Evolutionary conservation across 2,329 filamentous ascomycete species (phyloP).

Genomic region (Sarocladium brachiariae): DNA sequence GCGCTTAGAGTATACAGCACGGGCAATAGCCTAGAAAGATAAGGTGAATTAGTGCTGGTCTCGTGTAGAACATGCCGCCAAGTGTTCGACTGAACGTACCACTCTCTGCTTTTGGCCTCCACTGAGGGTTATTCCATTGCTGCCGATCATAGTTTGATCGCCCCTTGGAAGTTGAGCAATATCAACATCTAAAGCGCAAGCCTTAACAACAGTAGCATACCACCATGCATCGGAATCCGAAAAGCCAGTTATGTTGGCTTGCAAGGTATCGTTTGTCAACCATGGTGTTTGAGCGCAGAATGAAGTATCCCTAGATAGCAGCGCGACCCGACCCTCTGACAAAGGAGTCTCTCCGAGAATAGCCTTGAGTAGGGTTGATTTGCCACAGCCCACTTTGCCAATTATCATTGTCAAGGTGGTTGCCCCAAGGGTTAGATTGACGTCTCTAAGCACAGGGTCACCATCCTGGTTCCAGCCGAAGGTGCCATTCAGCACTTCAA

Average conservation of each 20-base stretch:
- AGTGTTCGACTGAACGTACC: constrained; percentile 19
- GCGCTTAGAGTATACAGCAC: constrained; percentile 25
- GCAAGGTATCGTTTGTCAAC: background rate
- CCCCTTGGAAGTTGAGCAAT: constrained; percentile 18
- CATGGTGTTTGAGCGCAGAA: no score
- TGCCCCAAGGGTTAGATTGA: no score
- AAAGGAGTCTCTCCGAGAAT: no score
- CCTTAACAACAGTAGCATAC: constrained; percentile 25
- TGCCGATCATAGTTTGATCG: constrained; percentile 22
- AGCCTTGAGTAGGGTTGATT: no score
- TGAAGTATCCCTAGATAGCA: no score
- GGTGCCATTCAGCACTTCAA: no score
- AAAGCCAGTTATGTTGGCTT: background rate
- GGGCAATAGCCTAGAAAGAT: constrained; percentile 22
- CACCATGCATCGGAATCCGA: constrained; percentile 18
- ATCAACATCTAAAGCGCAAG: constrained; percentile 28
- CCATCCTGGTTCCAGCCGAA: no score
- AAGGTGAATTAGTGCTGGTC: background rate
- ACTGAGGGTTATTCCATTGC: constrained; percentile 26
- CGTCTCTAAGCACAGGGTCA: no score
- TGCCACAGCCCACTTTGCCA: no score
- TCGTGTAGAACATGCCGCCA: background rate
- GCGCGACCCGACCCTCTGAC: no score
- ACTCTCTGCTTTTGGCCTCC: constrained; percentile 29
- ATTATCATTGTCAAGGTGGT: no score